Conservation (phyloP, 1,139 yeast species). For the Yamadazyma triangularis region DNA sequence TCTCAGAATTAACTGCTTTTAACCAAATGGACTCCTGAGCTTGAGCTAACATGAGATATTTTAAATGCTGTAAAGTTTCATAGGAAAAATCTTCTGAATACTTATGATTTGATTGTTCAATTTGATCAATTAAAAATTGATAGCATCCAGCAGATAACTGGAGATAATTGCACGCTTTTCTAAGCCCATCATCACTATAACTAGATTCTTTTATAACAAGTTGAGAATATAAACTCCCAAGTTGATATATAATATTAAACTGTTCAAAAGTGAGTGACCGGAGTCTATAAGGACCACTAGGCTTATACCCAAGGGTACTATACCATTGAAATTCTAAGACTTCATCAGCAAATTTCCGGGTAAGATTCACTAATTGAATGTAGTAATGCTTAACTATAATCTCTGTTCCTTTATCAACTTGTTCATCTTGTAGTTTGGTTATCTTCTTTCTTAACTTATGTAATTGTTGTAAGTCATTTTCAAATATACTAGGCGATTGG, state of each 20-base stretch:
- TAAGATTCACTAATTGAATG: slow-evolving; percentile 23
- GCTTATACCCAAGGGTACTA: slow-evolving; percentile 57
- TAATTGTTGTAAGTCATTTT: slow-evolving; percentile 45
- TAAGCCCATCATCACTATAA: slow-evolving; percentile 51
- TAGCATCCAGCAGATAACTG: slow-evolving; percentile 74
- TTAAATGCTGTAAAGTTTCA: slow-evolving; percentile 25
- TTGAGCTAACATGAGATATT: slow-evolving; percentile 64
- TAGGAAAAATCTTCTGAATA: slow-evolving; percentile 20
- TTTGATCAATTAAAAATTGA: slow-evolving; percentile 25
- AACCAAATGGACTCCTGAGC: slow-evolving; percentile 89
- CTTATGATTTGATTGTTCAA: slow-evolving; percentile 9
- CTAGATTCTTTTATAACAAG: slow-evolving; percentile 45
- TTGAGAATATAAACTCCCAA: slow-evolving; percentile 61
- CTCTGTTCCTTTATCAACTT: slow-evolving; percentile 14
- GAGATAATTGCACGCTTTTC: slow-evolving; percentile 57
- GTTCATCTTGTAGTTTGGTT: slow-evolving; percentile 18
- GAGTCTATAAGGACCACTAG: slow-evolving; percentile 32
- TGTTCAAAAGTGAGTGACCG: slow-evolving; percentile 55
- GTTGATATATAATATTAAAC: slow-evolving; percentile 60
- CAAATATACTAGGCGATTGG: slow-evolving; percentile 59
- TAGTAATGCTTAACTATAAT: slow-evolving; percentile 26
- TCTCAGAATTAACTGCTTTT: slow-evolving; percentile 53
- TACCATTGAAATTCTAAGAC: slow-evolving; percentile 63
- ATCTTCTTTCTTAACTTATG: slow-evolving; percentile 20
- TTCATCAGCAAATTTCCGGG: slow-evolving; percentile 39